A percentile compares a stretch with the other conserved stretches of the same genome.
phyloP scores from a whole-genome alignment of 345 rosid genomes.

The Lumnitzera racemosa region DNA sequence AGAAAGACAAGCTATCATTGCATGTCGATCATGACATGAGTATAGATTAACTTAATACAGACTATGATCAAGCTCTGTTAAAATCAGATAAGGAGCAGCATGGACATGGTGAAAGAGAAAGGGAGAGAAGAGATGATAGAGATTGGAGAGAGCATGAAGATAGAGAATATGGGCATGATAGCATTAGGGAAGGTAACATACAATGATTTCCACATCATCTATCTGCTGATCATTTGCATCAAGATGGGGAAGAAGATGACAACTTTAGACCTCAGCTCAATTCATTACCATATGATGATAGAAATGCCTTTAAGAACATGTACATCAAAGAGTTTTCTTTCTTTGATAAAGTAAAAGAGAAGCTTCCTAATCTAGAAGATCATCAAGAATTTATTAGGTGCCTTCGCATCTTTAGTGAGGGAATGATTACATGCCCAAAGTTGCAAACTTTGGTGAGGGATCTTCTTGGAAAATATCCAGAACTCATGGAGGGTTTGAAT shows the following conservation, averaged over 20 bases:
- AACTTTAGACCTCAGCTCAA: conserved; percentile 37
- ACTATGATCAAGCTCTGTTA: conserved; percentile 41
- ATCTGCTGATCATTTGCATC: conserved; percentile 41
- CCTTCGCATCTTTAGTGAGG: conserved; percentile 76
- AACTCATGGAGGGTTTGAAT: conserved; percentile 75
- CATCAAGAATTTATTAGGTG: conserved; percentile 78
- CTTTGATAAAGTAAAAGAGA: conserved; percentile 79
- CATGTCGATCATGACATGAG: conserved; percentile 50
- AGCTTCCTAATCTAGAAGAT: conserved; percentile 48
- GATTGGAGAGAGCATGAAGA: conserved; percentile 57
- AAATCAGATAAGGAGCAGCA: conserved; percentile 64
- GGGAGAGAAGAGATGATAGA: conserved; percentile 64
- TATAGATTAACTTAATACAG: conserved; percentile 48
- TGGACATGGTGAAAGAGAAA: conserved; percentile 59
- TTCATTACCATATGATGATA: conserved; percentile 62
- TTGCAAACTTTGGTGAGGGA: conserved; percentile 73
- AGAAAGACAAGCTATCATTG: conserved; percentile 60
- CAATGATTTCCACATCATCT: conserved; percentile 36
- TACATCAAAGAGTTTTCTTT: conserved; percentile 67
- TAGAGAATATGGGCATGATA: conserved; percentile 52
- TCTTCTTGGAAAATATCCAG: conserved; percentile 77
- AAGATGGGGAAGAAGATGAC: conserved; percentile 53
- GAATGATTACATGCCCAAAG: conserved; percentile 70
- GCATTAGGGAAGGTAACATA: conserved; percentile 47
- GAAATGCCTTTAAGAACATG: conserved; percentile 49